Evolutionary conservation across 768 basidiomycete species (phyloP), one percentile per base, ranked within the genome.

Genomic region (Amanita rimosa): DNA sequence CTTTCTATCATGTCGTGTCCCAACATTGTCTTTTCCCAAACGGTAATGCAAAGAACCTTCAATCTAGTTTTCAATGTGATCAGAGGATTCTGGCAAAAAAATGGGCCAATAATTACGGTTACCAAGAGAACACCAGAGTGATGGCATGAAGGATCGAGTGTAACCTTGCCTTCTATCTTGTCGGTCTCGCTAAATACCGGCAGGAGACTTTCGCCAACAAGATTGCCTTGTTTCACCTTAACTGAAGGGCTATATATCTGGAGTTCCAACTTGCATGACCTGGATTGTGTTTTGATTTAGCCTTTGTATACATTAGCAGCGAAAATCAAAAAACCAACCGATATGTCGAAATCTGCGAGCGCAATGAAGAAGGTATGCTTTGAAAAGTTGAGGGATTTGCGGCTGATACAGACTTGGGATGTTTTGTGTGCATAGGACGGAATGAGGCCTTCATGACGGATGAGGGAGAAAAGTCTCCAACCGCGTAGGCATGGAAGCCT

Each of bases 101-200:
- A 11, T 22, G 40, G 31, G 39, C 21, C 48, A 39, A 27, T 9
- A 57, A 67, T 54, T 54, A 84, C 84, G 17, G 76, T 68, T 39
- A 86, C 66, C 13, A 70, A 67, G 44, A 86, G 62, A 16, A 71
- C 71, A n/a, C 84, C 83, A 3, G 71, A 70, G 50, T 66, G 73
- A 43, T 67, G 64, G 58, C 67, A 76, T 51, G 57, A 71, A 10
- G 74, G 66, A 55, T 80, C 77, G 1, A 86, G 69, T 14, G 70
- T 67, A 11, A 85, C 71, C 47, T 70, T 75, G 29, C 84, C 84
- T 53, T 70, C 67, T 13, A 86, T 67, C 52, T 68, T 73, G 57
- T 83, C 81, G 40, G 74, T 70, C 45, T 78, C 73, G 29, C 74
- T 71, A 54, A 81, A 85, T 3, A 85, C 78, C 1, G 83, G 69